Percentiles rank a stretch among this genome's conserved stretches.
Evolutionary conservation across 2,329 filamentous ascomycete genomes (phyloP).

Genomic region (Xylariaceae sp.): DNA sequence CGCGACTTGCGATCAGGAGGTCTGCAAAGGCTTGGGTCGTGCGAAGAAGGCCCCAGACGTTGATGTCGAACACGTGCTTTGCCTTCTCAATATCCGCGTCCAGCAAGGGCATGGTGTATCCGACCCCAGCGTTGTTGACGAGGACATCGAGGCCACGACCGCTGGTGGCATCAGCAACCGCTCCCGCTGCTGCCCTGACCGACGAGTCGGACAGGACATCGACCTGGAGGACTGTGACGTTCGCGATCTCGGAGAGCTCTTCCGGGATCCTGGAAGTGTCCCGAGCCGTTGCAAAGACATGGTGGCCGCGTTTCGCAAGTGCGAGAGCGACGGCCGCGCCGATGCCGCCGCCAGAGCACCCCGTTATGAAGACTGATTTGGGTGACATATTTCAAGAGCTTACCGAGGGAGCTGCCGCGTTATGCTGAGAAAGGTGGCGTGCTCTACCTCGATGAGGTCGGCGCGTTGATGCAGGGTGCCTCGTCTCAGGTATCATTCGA

Average conservation of each 20-base stretch:
- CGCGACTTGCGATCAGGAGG: constrained; percentile 21
- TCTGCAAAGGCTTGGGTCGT: constrained; percentile 32
- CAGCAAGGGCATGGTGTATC: constrained; percentile 23
- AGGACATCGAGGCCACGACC: constrained; percentile 19
- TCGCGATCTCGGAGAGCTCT: constrained; percentile 14
- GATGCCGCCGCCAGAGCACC: constrained; percentile 20
- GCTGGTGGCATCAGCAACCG: constrained; percentile 3
- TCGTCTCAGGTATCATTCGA: too few species aligned
- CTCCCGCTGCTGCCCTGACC: constrained; percentile 11
- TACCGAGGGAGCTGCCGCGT: too few species aligned
- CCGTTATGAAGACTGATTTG: constrained; percentile 14
- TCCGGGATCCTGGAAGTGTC: constrained; percentile 18
- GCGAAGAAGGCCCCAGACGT: constrained; percentile 30
- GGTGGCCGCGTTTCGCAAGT: constrained; percentile 18
- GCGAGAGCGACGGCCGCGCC: constrained; percentile 17
- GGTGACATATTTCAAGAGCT: too few species aligned
- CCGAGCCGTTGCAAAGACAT: constrained; percentile 28
- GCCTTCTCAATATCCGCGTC: constrained; percentile 23
- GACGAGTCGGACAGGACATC: constrained; percentile 25
- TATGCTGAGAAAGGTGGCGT: too few species aligned
- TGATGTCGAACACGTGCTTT: constrained; percentile 27
- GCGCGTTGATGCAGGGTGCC: too few species aligned
- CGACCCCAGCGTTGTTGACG: constrained; percentile 35
- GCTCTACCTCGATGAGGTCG: too few species aligned
- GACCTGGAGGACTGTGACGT: constrained; percentile 20